phyloP scores from a whole-genome alignment of 805 yeast species.

The Yamadazyma akitaensis region DNA sequence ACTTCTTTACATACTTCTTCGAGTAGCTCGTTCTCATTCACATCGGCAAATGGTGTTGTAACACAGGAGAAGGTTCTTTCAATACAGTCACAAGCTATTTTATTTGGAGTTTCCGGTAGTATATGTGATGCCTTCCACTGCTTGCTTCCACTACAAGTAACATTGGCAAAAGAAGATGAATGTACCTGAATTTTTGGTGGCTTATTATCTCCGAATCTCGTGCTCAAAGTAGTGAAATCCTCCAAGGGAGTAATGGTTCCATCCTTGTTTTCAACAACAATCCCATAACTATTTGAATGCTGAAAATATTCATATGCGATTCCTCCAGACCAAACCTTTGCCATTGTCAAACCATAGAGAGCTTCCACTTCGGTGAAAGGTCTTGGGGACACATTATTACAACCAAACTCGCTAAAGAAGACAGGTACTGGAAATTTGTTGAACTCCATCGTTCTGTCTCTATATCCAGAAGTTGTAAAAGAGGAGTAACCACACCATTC shows the following conservation, averaged over 20 bases:
- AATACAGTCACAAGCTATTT: constrained; percentile 43
- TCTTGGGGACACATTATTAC: constrained; percentile 33
- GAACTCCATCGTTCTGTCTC: constrained; percentile 32
- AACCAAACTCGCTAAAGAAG: constrained; percentile 40
- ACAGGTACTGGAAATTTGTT: constrained; percentile 30
- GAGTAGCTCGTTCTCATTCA: constrained; percentile 21
- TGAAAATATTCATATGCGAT: constrained; percentile 37
- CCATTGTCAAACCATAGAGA: constrained; percentile 30
- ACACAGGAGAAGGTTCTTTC: constrained; percentile 39
- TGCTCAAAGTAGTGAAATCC: constrained; percentile 29
- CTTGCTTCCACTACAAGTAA: constrained; percentile 1
- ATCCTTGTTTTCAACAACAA: constrained; percentile 25
- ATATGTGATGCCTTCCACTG: constrained; percentile 19
- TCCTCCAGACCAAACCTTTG: constrained; percentile 39
- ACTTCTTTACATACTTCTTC: constrained; percentile 32
- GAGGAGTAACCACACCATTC: constrained; percentile 43
- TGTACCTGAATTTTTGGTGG: constrained; percentile 21
- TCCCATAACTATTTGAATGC: constrained; percentile 32
- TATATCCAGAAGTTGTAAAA: constrained; percentile 34
- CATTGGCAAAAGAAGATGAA: background rate
- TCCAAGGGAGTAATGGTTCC: constrained; percentile 25
- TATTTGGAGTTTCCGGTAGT: constrained; percentile 42
- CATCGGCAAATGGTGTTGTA: constrained; percentile 21
- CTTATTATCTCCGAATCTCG: constrained; percentile 15
- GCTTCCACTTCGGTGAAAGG: constrained; percentile 40